Base-by-base conservation (phyloP, 768 basidiomycete genomes). In the Boletales sp. region DNA sequence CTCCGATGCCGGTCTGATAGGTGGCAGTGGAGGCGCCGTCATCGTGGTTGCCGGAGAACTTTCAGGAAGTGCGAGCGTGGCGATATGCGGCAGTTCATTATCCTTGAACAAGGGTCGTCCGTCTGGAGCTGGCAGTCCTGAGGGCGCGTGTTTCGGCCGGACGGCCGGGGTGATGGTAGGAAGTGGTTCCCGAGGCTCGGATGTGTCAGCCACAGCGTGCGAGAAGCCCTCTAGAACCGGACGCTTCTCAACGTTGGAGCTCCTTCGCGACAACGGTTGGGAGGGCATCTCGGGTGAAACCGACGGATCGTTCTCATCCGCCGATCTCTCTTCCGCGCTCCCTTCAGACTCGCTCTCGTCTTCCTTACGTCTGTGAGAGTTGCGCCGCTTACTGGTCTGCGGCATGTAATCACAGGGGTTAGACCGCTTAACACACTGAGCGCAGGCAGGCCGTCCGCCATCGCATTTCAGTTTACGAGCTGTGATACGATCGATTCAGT, bases 401-500 rank as follows among this genome's bases (percentile, higher is more conserved):
- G 83, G 81, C 79, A 82, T 83, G 57, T 91, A 92, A 62, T 90
- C 89, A 67, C 90, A 92, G 14, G 81, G 69, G 58, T 90, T 82
- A 41, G 79, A 79, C 43, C 90, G 82, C 67, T 91, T 90, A 52
- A 82, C 71, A 63, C 90, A 92, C 65, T 92, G 90, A 41, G 81
- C 74, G 63, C 90, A 92, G 13, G 88, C 85, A 8, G 90, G 90
- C 43, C 87, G 81, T 37, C 85, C 86, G 43, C 90, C 90, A 60
- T 92, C 90, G 66, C 90, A 92, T 73, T 91, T 91, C 38, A 92
- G 76, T 72, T 92, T 92, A 52, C 90, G 83, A 43, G 89, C 90
- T 91, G 67, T 45, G 53, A 47, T 56, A 52, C 40, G 44, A 57
- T 55, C 52, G 47, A 35, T 61, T 61, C 46, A 60, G 56, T 58